These are phyloP conservation scores for Melampsora americana DNA, from an alignment of 1,284 basidiomycete species.

Conservation along the genomic window DNA sequence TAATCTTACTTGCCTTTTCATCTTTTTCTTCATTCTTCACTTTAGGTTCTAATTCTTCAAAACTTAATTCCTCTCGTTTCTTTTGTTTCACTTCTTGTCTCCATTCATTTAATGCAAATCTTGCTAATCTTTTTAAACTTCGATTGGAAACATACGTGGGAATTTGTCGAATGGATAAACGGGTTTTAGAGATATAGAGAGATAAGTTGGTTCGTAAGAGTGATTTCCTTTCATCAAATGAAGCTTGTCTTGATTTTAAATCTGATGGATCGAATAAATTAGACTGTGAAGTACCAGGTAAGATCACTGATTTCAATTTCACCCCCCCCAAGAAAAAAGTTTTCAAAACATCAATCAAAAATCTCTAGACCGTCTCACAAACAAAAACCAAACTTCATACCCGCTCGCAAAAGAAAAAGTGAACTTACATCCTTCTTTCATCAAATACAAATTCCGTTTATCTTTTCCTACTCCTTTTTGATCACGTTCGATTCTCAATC, in stretches of 20 bases:
- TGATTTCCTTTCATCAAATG: conserved; percentile 74
- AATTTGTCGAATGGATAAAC: conserved; percentile 86
- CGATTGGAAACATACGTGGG: conserved; percentile 86
- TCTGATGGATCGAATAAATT: conserved; percentile 67
- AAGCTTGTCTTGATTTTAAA: conserved; percentile 73
- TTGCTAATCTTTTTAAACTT: conserved; percentile 79
- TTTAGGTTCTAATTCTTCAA: conserved; percentile 63
- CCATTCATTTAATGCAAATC: conserved; percentile 75
- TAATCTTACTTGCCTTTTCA: conserved; percentile 51
- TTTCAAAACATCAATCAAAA: not conserved
- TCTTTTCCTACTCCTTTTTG: conserved; percentile 77
- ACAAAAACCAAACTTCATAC: too few relatives aligned
- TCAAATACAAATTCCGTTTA: conserved; percentile 90
- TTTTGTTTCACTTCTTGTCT: conserved; percentile 72
- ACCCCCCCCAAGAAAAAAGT: conserved; percentile 13
- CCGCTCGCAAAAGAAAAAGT: conserved; percentile 1
- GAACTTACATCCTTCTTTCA: conserved; percentile 83
- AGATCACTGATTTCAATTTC: conserved; percentile 80
- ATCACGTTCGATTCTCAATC: conserved; percentile 81
- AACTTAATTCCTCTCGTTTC: conserved; percentile 63
- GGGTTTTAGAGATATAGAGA: conserved; percentile 87
- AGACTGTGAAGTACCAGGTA: conserved; percentile 77
- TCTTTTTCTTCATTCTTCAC: conserved; percentile 49
- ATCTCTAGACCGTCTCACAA: too few relatives aligned
- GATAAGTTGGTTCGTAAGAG: conserved; percentile 85